Base-by-base conservation (phyloP, 1,139 yeast genomes). In the Pneumocystis jirovecii region DNA sequence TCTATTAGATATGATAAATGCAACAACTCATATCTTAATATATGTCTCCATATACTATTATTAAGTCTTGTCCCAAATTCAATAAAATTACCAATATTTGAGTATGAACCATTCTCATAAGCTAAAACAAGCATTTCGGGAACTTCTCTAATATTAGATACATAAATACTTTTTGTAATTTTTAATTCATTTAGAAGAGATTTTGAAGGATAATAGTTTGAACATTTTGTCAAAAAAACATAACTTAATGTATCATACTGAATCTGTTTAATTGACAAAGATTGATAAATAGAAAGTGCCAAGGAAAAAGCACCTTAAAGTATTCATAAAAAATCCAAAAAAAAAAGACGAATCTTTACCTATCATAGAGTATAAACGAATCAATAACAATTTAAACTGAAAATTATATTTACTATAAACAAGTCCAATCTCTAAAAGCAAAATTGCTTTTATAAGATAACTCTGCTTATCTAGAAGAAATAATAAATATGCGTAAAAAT, bases 231-330 rank as follows among this genome's bases (percentile, higher is more conserved):
- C 7, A 79, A 73, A 17, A 87, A 72, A 67, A 80, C 78, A 69
- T 86, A 85, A 19, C 85, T 81, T 65, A 90, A 75, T 0, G 93
- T 83, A 72, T 93, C 97, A 68, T 82, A 79, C 74, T 93, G 98
- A 15, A 90, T 76, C 77, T 86, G 86, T 71, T 87, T 88, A 68
- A 90, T 82, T 62, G 84, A 82, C 64, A 93, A 76, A 0, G 78
- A 71, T 7, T 82, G 77, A 72, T 80, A 85, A 65, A 84, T 82
- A 12, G 76, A 76, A 19, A 76, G 71, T 2, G 93, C 85, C 62
- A 77, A 74, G 1, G 81, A 74, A 50, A 79, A 79, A 12, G 84
- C 78, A 62, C 90, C 57, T 50, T 50, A 50, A 50, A 21, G 25
- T 50, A 21, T 50, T 50, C 31, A 45, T 21, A 25, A 25, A 8